Percentiles rank a stretch among this genome's conserved stretches.
phyloP scores from a whole-genome alignment of 768 basidiomycete species.

The Boletus subcaerulescens region DNA sequence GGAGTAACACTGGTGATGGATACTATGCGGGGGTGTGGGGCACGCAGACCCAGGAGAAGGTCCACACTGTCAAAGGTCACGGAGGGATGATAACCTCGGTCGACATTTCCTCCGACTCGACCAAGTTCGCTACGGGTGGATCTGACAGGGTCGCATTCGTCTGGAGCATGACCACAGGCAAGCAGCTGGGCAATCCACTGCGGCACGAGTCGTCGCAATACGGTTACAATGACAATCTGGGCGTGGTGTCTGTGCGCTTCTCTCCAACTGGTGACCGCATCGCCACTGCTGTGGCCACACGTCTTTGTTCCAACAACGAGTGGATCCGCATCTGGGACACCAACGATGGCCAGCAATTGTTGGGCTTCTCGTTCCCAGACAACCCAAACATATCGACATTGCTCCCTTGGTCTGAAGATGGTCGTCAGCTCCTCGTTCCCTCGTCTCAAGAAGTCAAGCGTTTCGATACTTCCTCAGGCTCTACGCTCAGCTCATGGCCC shows the following conservation, averaged over 20 bases:
- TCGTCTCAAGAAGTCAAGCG: neutral
- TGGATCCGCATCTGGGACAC: neutral
- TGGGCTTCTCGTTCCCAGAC: neutral
- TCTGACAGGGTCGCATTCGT: neutral
- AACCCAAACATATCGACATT: neutral
- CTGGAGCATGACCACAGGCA: neutral
- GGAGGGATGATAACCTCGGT: neutral
- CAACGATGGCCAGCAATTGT: neutral
- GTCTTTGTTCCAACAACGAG: no score
- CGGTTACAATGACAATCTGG: neutral
- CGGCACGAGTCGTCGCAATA: neutral
- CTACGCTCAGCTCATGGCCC: neutral
- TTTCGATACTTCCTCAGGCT: neutral
- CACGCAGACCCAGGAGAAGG: neutral
- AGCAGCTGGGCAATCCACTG: neutral
- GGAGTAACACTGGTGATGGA: no score
- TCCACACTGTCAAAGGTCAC: neutral
- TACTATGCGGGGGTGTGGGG: neutral
- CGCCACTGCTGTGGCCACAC: neutral
- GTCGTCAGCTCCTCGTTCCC: neutral
- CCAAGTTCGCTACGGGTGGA: neutral
- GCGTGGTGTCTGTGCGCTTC: neutral
- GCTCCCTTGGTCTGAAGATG: neutral
- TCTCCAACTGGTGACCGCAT: constrained; percentile 6
- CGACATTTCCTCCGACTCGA: neutral